A percentile compares a stretch with the other conserved stretches of the same genome.
Evolutionary conservation across 495 filamentous ascomycete genomes (phyloP).

Genomic region (Aspergillus steynii): DNA sequence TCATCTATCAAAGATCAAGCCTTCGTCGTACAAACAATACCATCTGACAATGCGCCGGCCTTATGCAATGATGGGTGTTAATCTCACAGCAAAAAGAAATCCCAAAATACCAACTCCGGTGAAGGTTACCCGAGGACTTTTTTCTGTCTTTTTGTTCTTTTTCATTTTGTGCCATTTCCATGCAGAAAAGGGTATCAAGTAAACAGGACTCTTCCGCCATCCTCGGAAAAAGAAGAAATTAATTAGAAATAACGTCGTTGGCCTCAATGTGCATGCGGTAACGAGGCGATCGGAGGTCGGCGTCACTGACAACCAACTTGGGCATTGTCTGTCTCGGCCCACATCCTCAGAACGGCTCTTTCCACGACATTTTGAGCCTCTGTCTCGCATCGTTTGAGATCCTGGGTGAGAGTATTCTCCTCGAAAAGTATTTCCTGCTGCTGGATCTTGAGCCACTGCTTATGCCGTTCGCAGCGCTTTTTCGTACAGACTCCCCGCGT

Average conservation of each 20-base stretch:
- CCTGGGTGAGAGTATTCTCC: slow-evolving; percentile 39
- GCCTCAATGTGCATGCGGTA: neutral
- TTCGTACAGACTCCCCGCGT: slow-evolving; percentile 52
- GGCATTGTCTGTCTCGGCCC: slow-evolving; percentile 40
- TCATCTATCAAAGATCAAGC: neutral
- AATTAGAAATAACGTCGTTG: neutral
- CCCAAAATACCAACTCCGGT: slow-evolving; percentile 31
- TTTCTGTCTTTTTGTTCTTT: slow-evolving; percentile 12
- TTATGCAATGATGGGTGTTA: slow-evolving; percentile 7
- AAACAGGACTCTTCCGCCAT: slow-evolving; percentile 8
- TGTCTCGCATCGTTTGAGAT: slow-evolving; percentile 42
- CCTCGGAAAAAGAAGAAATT: neutral
- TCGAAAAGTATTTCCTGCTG: slow-evolving; percentile 53
- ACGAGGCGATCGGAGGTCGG: neutral
- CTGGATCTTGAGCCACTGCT: slow-evolving; percentile 53
- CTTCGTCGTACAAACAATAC: neutral
- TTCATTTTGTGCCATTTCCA: slow-evolving; percentile 6
- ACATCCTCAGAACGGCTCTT: slow-evolving; percentile 46
- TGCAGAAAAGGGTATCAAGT: slow-evolving; percentile 35
- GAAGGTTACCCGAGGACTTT: slow-evolving; percentile 17
- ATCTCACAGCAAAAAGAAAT: slow-evolving; percentile 10
- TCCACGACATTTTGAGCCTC: slow-evolving; percentile 50
- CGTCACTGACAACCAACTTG: slow-evolving; percentile 20
- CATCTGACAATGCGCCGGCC: slow-evolving; percentile 8
- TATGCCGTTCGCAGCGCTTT: slow-evolving; percentile 54